Evolutionary conservation across 371 early-diverging fungal species (phyloP), one percentile per base, ranked within the genome.

Genomic region (Entomophthora muscae): DNA sequence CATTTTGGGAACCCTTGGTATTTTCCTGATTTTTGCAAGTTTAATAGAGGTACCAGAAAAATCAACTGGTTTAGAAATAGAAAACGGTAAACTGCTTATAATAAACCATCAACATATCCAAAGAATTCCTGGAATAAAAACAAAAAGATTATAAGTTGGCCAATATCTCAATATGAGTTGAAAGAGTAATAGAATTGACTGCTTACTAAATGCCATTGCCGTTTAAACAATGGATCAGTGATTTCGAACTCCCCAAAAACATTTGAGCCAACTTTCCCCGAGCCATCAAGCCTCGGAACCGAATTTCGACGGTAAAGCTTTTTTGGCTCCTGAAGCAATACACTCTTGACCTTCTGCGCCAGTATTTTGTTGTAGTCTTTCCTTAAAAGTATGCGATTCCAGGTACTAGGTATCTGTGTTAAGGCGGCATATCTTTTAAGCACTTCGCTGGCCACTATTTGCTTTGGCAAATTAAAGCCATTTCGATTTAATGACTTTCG

Each of bases 201-300:
- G n/a, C 75, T 68, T 72, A 88, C 83, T 73, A 89, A 70, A 77
- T 89, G 89, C 91, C 91, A 91, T 67, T 91, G 92, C 22, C 81
- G 73, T 26, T 63, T 51, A 67, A 91, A 86, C 61, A 80, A 82
- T n/a, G 92, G 92, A 70, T 93, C 94, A n/a, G n/a, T n/a, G n/a
- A n/a, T n/a, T n/a, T n/a, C n/a, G n/a, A n/a, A n/a, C n/a, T n/a
- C n/a, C n/a, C n/a, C n/a, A n/a, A n/a, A n/a, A n/a, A n/a, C n/a
- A n/a, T n/a, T n/a, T n/a, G n/a, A n/a, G n/a, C n/a, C 22, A 28
- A 7, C 27, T 56, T 2, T 51, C 21, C 23, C 22, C 29, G 5
- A 17, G 32, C 22, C 2, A 32, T 42, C 24, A n/a, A n/a, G n/a
- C 5, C 7, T 29, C 23, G 58, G 58, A 1, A 52, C 53, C 52